Conservation (phyloP, 2,329 filamentous ascomycete genomes). For the Cytospora mali region DNA sequence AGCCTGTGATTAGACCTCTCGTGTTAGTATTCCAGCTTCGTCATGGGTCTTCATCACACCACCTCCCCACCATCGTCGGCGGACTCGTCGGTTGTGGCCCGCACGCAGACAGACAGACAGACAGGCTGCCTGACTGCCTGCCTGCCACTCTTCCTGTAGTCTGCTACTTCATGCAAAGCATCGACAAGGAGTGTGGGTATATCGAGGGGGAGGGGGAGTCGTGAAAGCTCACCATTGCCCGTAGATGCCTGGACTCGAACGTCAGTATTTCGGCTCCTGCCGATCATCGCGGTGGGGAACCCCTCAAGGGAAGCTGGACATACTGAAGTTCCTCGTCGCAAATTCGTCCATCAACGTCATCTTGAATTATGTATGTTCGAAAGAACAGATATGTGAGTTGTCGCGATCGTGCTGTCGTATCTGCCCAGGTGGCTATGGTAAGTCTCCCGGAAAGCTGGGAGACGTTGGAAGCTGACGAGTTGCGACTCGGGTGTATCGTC, state of each 20-base stretch:
- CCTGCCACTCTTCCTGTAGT: neutral
- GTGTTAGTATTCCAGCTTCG: slow-evolving; percentile 29
- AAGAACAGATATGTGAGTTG: slow-evolving; percentile 11
- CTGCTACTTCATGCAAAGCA: neutral
- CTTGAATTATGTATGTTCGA: slow-evolving; percentile 42
- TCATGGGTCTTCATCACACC: neutral
- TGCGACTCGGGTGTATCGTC: slow-evolving; percentile 5
- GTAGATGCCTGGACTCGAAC: slow-evolving; percentile 62
- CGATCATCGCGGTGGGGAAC: slow-evolving; percentile 23
- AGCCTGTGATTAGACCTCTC: slow-evolving; percentile 52
- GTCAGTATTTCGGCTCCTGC: slow-evolving; percentile 38
- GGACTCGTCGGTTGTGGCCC: neutral
- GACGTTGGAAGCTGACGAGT: slow-evolving; percentile 1
- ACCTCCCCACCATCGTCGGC: neutral
- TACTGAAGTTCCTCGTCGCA: slow-evolving; percentile 74
- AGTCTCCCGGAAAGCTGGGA: slow-evolving; percentile 7
- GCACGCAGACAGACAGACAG: neutral
- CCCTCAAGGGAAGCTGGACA: slow-evolving; percentile 36
- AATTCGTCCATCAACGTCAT: slow-evolving; percentile 76
- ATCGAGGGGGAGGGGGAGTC: slow-evolving; percentile 2
- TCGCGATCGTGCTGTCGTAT: slow-evolving; percentile 1
- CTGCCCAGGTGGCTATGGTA: slow-evolving; percentile 11
- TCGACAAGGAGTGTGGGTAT: slow-evolving; percentile 13
- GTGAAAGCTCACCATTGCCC: slow-evolving; percentile 68
- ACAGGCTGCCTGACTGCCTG: neutral